These are phyloP conservation scores for Holtermanniella nyarrowii DNA, from an alignment of 768 basidiomycete genomes.

Conservation along the genomic window DNA sequence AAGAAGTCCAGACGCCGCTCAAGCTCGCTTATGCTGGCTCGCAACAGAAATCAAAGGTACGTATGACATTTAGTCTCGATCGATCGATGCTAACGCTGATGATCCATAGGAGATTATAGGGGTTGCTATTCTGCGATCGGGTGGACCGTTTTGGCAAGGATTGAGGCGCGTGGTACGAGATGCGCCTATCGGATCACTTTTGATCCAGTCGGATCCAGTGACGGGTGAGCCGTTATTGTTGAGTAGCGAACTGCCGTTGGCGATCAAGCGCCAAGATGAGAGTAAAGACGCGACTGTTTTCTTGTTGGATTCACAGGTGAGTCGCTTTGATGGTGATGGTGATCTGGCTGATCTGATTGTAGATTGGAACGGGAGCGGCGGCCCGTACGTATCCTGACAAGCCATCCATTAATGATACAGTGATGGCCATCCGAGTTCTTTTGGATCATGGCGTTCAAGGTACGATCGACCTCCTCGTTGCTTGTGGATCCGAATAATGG, in stretches of 20 bases:
- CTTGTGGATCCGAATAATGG: not conserved
- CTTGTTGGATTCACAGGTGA: slow-evolving; percentile 76
- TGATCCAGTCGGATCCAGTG: slow-evolving; percentile 76
- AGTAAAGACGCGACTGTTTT: slow-evolving; percentile 72
- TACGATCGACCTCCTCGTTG: slow-evolving; percentile 34
- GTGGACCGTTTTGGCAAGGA: slow-evolving; percentile 82
- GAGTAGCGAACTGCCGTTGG: slow-evolving; percentile 66
- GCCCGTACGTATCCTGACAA: slow-evolving; percentile 21
- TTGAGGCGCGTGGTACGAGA: slow-evolving; percentile 80
- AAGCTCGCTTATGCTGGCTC: slow-evolving; percentile 53
- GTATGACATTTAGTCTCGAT: slow-evolving; percentile 1
- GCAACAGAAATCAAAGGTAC: slow-evolving; percentile 53
- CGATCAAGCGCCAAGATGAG: slow-evolving; percentile 54
- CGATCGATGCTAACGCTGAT: not conserved
- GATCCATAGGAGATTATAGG: slow-evolving; percentile 63
- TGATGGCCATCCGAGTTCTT: slow-evolving; percentile 89
- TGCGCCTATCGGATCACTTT: slow-evolving; percentile 72
- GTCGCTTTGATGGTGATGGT: not conserved
- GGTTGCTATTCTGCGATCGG: slow-evolving; percentile 82
- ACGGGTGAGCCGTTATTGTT: slow-evolving; percentile 82
- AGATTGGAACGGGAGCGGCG: slow-evolving; percentile 86
- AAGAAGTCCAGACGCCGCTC: slow-evolving; percentile 57
- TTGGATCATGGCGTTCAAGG: slow-evolving; percentile 84
- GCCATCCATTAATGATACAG: slow-evolving; percentile 43
- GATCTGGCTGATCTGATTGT: not conserved